Base-by-base conservation (phyloP, 2,329 filamentous ascomycete species). In the Lizonia empirigonia region DNA sequence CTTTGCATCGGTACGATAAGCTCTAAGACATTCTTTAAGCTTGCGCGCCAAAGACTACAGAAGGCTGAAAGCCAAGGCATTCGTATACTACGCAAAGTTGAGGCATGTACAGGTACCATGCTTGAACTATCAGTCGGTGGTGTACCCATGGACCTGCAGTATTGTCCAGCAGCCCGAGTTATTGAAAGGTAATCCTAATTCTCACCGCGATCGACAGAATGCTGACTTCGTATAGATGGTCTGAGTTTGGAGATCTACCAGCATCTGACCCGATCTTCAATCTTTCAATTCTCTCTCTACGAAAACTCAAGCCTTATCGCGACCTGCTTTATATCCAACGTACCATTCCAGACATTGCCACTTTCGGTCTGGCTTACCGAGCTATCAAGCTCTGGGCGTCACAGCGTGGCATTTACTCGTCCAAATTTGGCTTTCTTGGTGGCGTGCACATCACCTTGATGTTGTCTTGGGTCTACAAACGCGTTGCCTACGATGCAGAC, bases 371-470 rank as follows among this genome's bases (percentile, higher is more conserved):
- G 7, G 84, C 84, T 0, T 82, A 87, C 60, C 78, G 82, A 1
- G 76, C 81, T 47, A 78, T 89, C 63, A 85, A 82, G 61, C 74
- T 78, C 1, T 89, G 86, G 86, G 83, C 86, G 1, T 77, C 78
- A 46, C 72, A 77, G 9, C 79, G 83, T 6, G 86, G 86, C 1
- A 76, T 89, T 13, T 89, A 88, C 65, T 80, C 83, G 0, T 79
- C 84, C 1, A 83, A 79, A 38, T 88, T 88, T 59, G 86, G 86
- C 0, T 86, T 84, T 53, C 75, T 89, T 0, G 81, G 84, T 5
- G 85, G 85, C 3, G 82, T 87, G 16, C 85, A 88, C 58, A 82
- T 89, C 44, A 80, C 83, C 0, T 70, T 87, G 18, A 76, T 89
- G 63, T 74, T 89, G 7, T 78, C 82, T 0, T 79, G 82, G 13